These are phyloP conservation scores for Hypomyces perniciosus DNA, from an alignment of 2,329 filamentous ascomycete genomes.

Conservation along the genomic window DNA sequence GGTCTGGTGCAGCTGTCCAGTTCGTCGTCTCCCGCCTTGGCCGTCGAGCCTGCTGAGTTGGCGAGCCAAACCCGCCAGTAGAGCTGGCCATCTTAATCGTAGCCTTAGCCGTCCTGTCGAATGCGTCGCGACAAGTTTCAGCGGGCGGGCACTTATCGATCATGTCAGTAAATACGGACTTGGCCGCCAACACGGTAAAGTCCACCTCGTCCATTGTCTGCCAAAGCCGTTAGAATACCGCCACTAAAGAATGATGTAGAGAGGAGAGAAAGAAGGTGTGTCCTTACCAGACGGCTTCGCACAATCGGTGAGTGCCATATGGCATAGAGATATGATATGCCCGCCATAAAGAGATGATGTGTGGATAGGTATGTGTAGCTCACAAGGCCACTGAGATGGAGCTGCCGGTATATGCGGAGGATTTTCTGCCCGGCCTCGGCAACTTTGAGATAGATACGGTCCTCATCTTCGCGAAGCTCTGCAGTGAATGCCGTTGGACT, in stretches of 20 bases:
- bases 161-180: slow-evolving; percentile 84
- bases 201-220: slow-evolving; percentile 93
- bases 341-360: slow-evolving; percentile 95
- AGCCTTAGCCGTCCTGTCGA: slow-evolving; percentile 89
- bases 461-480: slow-evolving; percentile 74
- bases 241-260: too few relatives aligned
- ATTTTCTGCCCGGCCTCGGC: slow-evolving; percentile 94
- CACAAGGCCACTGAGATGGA: slow-evolving; percentile 81
- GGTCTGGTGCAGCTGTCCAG: slow-evolving; percentile 25
- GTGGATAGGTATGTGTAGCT: slow-evolving; percentile 96
- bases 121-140: slow-evolving; percentile 89
- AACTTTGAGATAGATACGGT: slow-evolving; percentile 87
- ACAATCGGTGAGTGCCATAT: slow-evolving; percentile 95
- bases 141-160: slow-evolving; percentile 93
- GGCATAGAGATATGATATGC: slow-evolving; percentile 91
- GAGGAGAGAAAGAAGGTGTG: neutral
- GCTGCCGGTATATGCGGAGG: slow-evolving; percentile 79
- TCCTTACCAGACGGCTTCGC: slow-evolving; percentile 72
- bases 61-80: slow-evolving; percentile 68
- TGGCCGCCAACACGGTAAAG: slow-evolving; percentile 88
- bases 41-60: slow-evolving; percentile 24
- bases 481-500: slow-evolving; percentile 55
- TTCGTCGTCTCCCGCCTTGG: slow-evolving; percentile 23
- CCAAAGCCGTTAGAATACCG: neutral
- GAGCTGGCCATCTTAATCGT: slow-evolving; percentile 93